Conservation (phyloP, 108 stramenopile genomes). For the Cylindrotheca closterium region DNA sequence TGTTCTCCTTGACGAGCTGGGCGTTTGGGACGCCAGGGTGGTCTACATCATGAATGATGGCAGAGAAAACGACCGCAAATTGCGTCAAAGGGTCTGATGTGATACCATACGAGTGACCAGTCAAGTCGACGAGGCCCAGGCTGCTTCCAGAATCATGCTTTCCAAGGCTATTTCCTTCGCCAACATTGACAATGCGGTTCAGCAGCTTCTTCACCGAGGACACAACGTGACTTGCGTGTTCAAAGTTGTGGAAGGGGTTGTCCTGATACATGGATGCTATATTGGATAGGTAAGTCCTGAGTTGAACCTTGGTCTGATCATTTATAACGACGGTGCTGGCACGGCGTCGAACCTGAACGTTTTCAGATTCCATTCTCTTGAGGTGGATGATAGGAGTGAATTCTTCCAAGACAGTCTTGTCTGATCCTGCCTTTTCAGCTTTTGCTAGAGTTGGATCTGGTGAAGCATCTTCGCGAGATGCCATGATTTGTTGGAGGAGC, state of each 20-base stretch:
- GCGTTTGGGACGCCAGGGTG: constrained; percentile 53
- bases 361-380: background rate
- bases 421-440: background rate
- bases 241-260: constrained; percentile 27
- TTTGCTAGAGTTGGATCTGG: background rate
- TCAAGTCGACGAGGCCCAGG: constrained; percentile 2
- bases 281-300: constrained; percentile 3
- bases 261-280: constrained; percentile 22
- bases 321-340: constrained; percentile 2
- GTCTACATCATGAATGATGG: constrained; percentile 62
- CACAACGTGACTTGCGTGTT: constrained; percentile 40
- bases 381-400: background rate
- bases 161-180: background rate
- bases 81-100: constrained; percentile 52
- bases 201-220: constrained; percentile 35
- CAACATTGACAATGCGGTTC: constrained; percentile 4
- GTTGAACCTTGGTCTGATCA: background rate
- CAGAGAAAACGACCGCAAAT: constrained; percentile 50
- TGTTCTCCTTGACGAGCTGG: constrained; percentile 37
- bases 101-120: constrained; percentile 44
- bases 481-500: background rate
- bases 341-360: background rate
- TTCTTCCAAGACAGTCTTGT: background rate
- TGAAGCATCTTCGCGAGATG: background rate
- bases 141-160: background rate